These are phyloP conservation scores for Byssoonygena ceratinophila DNA, from an alignment of 2,329 filamentous ascomycete species.

Conservation along the genomic window DNA sequence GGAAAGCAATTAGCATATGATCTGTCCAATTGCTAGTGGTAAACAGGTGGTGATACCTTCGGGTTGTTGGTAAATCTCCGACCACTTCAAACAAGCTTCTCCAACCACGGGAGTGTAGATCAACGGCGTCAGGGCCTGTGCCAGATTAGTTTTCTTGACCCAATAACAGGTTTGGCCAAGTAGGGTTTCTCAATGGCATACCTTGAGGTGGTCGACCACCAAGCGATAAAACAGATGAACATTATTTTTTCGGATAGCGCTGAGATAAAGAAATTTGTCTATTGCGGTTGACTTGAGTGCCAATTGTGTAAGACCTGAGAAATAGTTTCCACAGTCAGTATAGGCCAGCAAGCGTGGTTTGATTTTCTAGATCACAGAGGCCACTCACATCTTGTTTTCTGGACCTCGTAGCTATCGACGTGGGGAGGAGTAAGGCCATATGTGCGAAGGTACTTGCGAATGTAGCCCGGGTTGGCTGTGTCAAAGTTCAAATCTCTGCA, in stretches of 20 bases:
- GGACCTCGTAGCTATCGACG: conserved; percentile 40
- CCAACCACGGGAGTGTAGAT: conserved; percentile 54
- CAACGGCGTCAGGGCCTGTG: conserved; percentile 39
- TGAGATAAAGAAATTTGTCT: conserved; percentile 43
- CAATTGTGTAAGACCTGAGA: conserved; percentile 36
- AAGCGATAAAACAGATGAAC: conserved; percentile 45
- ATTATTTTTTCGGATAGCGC: conserved; percentile 42
- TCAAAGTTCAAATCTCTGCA: conserved; percentile 38
- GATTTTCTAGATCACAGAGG: neutral
- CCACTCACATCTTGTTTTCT: conserved; percentile 38
- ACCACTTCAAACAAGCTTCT: conserved; percentile 93
- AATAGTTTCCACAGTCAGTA: conserved; percentile 3
- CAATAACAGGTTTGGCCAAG: neutral
- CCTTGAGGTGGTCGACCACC: conserved; percentile 39
- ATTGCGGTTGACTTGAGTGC: conserved; percentile 39
- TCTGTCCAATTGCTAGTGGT: neutral
- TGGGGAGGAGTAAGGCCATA: conserved; percentile 43
- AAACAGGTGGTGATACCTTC: conserved; percentile 50
- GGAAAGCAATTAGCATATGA: neutral
- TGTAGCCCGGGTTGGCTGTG: conserved; percentile 41
- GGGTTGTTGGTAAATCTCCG: conserved; percentile 85
- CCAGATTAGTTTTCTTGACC: neutral
- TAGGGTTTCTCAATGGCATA: conserved; percentile 18
- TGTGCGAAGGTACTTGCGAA: conserved; percentile 43
- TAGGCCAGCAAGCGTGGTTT: neutral